Evolutionary conservation across 2,329 filamentous ascomycete species (phyloP).

Genomic region (Xenosphaeropsis pyriputrescens): DNA sequence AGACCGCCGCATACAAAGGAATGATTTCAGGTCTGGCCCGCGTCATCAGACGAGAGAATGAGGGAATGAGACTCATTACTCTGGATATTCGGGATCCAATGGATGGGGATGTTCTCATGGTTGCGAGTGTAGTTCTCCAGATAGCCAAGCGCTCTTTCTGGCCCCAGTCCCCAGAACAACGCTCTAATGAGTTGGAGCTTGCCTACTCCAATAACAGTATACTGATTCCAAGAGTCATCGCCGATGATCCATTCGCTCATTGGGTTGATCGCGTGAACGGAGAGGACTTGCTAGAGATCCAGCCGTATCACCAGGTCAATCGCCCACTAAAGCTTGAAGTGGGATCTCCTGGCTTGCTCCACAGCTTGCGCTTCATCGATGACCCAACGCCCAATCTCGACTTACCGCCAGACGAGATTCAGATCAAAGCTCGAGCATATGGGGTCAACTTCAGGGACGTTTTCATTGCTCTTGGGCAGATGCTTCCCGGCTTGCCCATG

Average conservation of each 20-base stretch:
- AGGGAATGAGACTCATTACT: background rate
- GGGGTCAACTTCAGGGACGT: conserved; percentile 27
- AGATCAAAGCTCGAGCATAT: background rate
- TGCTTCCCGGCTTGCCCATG: conserved; percentile 14
- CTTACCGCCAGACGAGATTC: conserved; percentile 18
- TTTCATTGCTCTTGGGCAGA: conserved; percentile 13
- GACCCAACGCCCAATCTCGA: conserved; percentile 2
- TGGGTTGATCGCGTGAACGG: conserved; percentile 22
- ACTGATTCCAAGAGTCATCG: background rate
- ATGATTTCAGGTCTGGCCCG: background rate
- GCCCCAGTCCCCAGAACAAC: background rate
- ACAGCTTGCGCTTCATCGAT: conserved; percentile 5
- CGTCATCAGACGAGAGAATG: background rate
- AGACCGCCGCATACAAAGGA: background rate
- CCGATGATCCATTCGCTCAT: conserved; percentile 2
- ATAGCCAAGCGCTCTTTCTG: background rate
- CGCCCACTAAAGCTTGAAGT: background rate
- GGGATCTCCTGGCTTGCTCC: conserved; percentile 3
- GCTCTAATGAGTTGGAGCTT: background rate
- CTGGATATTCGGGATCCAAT: background rate
- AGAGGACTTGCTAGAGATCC: conserved; percentile 21
- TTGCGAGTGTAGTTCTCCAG: background rate
- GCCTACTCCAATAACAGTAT: conserved; percentile 7
- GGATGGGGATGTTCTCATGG: conserved; percentile 20
- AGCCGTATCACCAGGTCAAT: background rate